Evolutionary conservation across 768 basidiomycete species (phyloP).

Genomic region (Boletus rufocinnamomeus): DNA sequence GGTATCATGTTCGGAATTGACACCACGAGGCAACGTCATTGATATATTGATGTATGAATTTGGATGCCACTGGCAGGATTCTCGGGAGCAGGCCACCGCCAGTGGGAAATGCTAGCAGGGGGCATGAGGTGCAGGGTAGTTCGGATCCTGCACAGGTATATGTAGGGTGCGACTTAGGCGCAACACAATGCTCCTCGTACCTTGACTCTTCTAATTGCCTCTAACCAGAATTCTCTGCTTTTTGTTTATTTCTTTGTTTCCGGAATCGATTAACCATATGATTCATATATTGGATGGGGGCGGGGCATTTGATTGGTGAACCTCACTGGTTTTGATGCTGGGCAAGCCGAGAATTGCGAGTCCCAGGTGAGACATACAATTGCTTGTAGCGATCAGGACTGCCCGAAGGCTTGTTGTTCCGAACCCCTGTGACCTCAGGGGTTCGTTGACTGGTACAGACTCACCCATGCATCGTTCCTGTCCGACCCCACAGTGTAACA

Average conservation of each 20-base stretch:
- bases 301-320: not conserved
- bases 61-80: not conserved
- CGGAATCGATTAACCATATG: not conserved
- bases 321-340: not conserved
- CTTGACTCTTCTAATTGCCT: not conserved
- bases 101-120: not conserved
- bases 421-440: not conserved
- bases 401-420: not conserved
- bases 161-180: no score
- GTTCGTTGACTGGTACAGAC: not conserved
- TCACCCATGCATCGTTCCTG: not conserved
- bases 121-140: not conserved
- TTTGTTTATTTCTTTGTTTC: not conserved
- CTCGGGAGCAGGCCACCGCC: not conserved
- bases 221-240: not conserved
- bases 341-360: not conserved
- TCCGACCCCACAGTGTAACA: not conserved
- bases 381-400: not conserved
- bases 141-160: not conserved
- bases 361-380: not conserved
- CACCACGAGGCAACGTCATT: not conserved
- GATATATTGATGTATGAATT: not conserved
- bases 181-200: slow-evolving; percentile 1
- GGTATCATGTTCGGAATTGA: no score
- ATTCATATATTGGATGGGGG: not conserved